phyloP scores from a whole-genome alignment of 148 eudicot genomes.

The Spergularia marina region DNA sequence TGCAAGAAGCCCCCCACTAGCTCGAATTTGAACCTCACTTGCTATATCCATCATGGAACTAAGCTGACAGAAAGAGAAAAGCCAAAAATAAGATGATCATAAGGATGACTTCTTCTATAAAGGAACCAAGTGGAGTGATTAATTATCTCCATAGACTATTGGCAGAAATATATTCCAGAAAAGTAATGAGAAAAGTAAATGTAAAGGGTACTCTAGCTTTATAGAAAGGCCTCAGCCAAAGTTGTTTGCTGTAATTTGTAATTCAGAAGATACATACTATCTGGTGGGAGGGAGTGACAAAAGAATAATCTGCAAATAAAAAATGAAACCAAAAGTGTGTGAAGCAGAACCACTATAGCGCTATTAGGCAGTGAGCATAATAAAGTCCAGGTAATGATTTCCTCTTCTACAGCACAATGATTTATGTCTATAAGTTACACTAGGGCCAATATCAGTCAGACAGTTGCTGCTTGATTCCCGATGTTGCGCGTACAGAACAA shows the following conservation, averaged over 20 bases:
- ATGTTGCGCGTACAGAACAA: neutral
- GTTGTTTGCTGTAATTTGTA: neutral
- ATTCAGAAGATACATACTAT: neutral
- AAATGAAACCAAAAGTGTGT: neutral
- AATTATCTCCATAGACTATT: neutral
- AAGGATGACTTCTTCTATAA: neutral
- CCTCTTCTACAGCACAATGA: neutral
- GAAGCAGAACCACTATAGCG: neutral
- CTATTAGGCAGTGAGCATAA: neutral
- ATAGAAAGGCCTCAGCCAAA: neutral
- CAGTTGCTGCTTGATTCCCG: neutral
- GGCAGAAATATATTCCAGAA: too few relatives aligned
- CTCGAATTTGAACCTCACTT: conserved; percentile 96
- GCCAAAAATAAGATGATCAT: neutral
- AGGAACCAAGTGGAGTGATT: neutral
- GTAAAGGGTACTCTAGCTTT: too few relatives aligned
- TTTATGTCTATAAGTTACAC: neutral
- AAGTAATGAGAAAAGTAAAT: too few relatives aligned
- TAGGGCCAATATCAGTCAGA: neutral
- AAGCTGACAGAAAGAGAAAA: conserved; percentile 46
- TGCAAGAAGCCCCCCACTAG: conserved; percentile 96
- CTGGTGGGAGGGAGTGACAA: neutral
- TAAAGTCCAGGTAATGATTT: neutral
- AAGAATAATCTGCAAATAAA: neutral
- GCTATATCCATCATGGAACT: conserved; percentile 90